Evolutionary conservation across 2,329 filamentous ascomycete genomes (phyloP), one percentile per base, ranked within the genome.

Genomic region (Microcyclospora tardicrescens): DNA sequence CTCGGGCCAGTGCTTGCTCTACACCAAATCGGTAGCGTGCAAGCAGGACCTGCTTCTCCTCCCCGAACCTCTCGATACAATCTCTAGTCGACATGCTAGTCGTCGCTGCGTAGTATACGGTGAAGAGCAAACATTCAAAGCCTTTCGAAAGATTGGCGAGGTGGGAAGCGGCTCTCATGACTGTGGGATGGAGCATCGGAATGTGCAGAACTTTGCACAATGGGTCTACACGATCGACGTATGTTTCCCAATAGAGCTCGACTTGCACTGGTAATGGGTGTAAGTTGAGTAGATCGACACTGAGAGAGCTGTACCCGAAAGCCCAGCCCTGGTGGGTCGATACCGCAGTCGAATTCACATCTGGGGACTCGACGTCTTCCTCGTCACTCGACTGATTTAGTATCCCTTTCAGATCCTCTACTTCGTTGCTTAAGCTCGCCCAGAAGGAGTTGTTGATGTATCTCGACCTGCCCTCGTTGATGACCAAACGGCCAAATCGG

Each of bases 381-480:
- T 76, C 72, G 16, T 73, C 72, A 27, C 67, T 70, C 2, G 69
- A 66, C 15, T 81, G 76, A 2, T 77, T 77, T 2, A 79, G 61
- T 12, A 78, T 71, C 44, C 73, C 68, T 48, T 73, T 74, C 48
- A 79, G 63, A 50, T 79, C 74, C 53, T 77, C 73, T 14, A 79
- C 69, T 68, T 86, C 81, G 38, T 84, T 81, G 43, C 78, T 82
- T 37, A 87, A 67, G 44, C 74, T 82, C 14, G 79, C 75, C 52
- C 80, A 85, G 52, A 86, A 84, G 6, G 74, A 79, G 56, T 76
- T 83, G 61, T 79, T 84, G 48, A 87, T 75, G 55, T 86, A 87
- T 54, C 79, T 67, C 39, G 75, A 77, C 42, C 73, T 75, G 30
- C 77, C 78, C 39, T 85, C 79, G 44, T 80, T 79, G 28, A 85